phyloP scores from a whole-genome alignment of 805 yeast genomes.

The Hanseniaspora valbyensis region DNA sequence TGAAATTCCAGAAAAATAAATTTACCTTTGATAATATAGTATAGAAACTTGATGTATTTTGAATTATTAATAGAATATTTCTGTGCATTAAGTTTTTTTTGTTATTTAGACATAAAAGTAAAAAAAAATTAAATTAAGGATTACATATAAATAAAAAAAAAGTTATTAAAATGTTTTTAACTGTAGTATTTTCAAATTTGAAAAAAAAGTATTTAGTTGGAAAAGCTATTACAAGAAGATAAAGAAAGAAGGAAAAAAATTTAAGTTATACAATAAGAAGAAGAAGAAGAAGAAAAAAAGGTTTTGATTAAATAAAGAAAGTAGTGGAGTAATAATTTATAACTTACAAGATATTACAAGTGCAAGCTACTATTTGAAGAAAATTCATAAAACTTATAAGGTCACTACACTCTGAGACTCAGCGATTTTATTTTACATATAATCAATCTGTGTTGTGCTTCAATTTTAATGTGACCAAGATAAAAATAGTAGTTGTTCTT shows the following conservation, averaged over 20 bases:
- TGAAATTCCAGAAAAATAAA: slow-evolving; percentile 43
- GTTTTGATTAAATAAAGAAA: too few species aligned
- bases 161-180: not conserved
- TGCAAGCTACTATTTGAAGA: too few species aligned
- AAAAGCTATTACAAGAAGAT: too few species aligned
- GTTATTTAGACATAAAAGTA: slow-evolving; percentile 11
- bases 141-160: slow-evolving; percentile 3
- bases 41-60: not conserved
- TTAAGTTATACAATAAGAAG: too few species aligned
- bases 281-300: too few species aligned
- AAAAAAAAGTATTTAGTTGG: not conserved
- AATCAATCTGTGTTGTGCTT: slow-evolving; percentile 50
- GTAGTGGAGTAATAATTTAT: too few species aligned
- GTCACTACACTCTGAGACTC: slow-evolving; percentile 93
- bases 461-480: slow-evolving; percentile 88
- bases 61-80: not conserved
- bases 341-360: too few species aligned
- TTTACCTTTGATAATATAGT: slow-evolving; percentile 21
- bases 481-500: slow-evolving; percentile 16
- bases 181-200: slow-evolving; percentile 1
- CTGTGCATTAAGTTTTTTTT: not conserved
- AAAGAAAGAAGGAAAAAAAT: not conserved
- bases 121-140: slow-evolving; percentile 11
- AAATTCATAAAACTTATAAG: too few species aligned
- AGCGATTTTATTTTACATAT: slow-evolving; percentile 27